Evolutionary conservation across 768 basidiomycete genomes (phyloP).

Genomic region (Trametes cinnabarina): DNA sequence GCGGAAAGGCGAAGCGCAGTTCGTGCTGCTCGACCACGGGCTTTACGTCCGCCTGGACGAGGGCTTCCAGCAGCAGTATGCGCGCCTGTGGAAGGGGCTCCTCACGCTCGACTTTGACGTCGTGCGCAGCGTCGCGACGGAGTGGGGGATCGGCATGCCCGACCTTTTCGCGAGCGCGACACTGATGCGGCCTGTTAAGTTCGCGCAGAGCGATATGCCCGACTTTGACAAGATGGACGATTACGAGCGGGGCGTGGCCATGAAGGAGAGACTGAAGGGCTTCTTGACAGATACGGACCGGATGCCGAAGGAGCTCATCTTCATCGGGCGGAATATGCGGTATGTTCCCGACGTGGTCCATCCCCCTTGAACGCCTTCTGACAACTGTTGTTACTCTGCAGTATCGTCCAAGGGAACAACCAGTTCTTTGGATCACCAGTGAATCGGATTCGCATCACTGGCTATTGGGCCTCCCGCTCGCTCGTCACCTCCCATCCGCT

Average conservation of each 20-base stretch:
- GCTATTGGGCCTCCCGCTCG: conserved; percentile 75
- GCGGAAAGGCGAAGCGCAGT: conserved; percentile 42
- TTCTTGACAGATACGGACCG: conserved; percentile 74
- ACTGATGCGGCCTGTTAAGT: conserved; percentile 58
- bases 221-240: conserved; percentile 43
- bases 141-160: conserved; percentile 70
- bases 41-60: conserved; percentile 75
- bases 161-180: conserved; percentile 75
- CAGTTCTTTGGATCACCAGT: conserved; percentile 83
- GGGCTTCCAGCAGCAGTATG: conserved; percentile 73
- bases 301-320: conserved; percentile 75
- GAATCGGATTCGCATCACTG: conserved; percentile 88
- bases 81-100: conserved; percentile 70
- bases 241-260: conserved; percentile 65
- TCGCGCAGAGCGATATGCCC: conserved; percentile 31
- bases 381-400: background rate
- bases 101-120: conserved; percentile 53
- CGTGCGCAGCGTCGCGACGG: conserved; percentile 48
- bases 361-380: too few species aligned
- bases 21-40: conserved; percentile 91
- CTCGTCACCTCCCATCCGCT: conserved; percentile 47
- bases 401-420: conserved; percentile 56
- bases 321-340: conserved; percentile 78
- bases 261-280: conserved; percentile 64
- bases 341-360: conserved; percentile 18